A percentile compares a stretch with the other conserved stretches of the same genome.
phyloP scores from a whole-genome alignment of 2,329 filamentous ascomycete genomes.

The Colletotrichum chlorophyti region DNA sequence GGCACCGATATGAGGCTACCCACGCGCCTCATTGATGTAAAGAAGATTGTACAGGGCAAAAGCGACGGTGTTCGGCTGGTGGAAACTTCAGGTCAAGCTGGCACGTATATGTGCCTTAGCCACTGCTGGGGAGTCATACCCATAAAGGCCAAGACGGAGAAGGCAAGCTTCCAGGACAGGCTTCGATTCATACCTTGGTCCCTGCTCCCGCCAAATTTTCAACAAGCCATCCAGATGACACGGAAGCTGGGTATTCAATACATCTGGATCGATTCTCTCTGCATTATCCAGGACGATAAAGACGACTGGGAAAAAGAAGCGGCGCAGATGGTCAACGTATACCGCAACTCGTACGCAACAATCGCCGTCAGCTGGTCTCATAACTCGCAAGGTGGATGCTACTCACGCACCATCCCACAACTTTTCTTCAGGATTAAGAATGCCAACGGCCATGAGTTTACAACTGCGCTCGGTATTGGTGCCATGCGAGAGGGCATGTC shows the following conservation, averaged over 20 bases:
- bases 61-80: background rate
- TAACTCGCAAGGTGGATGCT: background rate
- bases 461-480: background rate
- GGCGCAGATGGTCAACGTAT: background rate
- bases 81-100: background rate
- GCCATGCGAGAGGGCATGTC: background rate
- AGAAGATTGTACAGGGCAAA: background rate
- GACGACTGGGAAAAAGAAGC: background rate
- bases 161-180: background rate
- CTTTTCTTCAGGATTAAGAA: background rate
- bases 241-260: background rate
- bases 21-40: background rate
- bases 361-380: slow-evolving; percentile 8
- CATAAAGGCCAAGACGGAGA: background rate
- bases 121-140: slow-evolving; percentile 3
- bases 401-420: background rate
- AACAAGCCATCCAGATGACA: background rate
- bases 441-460: background rate
- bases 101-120: slow-evolving; percentile 5
- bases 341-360: background rate
- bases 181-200: background rate
- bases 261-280: background rate
- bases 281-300: background rate
- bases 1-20: background rate
- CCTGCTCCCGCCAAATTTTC: background rate